phyloP scores from a whole-genome alignment of 2,329 filamentous ascomycete species.

The Aspergillus ochraceoroseus region DNA sequence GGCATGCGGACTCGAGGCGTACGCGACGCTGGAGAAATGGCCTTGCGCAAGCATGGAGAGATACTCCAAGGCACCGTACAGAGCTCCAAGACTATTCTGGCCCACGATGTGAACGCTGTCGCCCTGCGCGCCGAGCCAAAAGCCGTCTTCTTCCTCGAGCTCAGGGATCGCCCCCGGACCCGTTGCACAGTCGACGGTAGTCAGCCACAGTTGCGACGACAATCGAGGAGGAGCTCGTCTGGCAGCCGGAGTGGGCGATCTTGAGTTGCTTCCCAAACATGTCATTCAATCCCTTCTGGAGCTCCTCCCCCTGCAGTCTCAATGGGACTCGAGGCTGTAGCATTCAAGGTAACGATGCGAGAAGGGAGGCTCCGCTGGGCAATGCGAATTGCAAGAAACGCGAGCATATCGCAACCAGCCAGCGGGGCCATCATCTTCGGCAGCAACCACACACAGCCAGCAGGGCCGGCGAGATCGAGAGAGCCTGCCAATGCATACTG shows the following conservation, averaged over 20 bases:
- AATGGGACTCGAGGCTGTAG: conserved; percentile 52
- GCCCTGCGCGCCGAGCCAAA: conserved; percentile 52
- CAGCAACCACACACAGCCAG: no score
- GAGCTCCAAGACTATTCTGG: conserved; percentile 60
- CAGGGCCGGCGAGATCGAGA: conserved; percentile 1
- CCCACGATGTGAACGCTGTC: conserved; percentile 55
- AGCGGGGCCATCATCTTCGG: conserved; percentile 57
- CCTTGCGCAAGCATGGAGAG: conserved; percentile 60
- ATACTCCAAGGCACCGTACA: conserved; percentile 67
- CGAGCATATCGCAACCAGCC: conserved; percentile 63
- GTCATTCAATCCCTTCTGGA: conserved; percentile 54
- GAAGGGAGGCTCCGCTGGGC: conserved; percentile 45
- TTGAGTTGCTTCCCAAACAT: conserved; percentile 52
- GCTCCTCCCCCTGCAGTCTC: conserved; percentile 56
- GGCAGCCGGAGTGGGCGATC: conserved; percentile 28
- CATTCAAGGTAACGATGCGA: conserved; percentile 52
- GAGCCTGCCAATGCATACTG: not conserved
- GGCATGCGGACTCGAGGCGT: conserved; percentile 54
- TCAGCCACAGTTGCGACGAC: conserved; percentile 33
- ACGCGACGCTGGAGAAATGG: conserved; percentile 48
- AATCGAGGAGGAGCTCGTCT: conserved; percentile 20
- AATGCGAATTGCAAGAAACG: conserved; percentile 40
- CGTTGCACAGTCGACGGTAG: conserved; percentile 27
- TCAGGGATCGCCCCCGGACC: conserved; percentile 20
- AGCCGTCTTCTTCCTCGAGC: conserved; percentile 48